Conservation (phyloP, 768 basidiomycete genomes). For the Asterophora parasitica region DNA sequence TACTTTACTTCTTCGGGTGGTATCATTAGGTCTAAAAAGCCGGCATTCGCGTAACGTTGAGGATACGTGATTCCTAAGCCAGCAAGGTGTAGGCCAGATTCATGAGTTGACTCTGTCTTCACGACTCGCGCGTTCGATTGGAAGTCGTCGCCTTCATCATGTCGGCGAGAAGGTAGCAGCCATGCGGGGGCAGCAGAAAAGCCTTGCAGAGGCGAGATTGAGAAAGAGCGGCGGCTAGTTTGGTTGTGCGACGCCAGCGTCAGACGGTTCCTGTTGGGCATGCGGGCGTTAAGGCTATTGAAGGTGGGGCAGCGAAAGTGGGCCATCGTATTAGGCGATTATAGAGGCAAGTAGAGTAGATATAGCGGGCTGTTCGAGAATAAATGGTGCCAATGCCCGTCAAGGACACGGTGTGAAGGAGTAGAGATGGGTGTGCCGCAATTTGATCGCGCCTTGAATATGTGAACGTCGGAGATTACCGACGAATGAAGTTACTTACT, state of each 20-base stretch:
- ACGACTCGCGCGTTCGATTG: conserved; percentile 30
- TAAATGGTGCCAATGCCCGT: conserved; percentile 9
- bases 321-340: conserved; percentile 7
- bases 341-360: neutral
- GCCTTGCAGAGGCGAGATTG: conserved; percentile 21
- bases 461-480: neutral
- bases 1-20: neutral
- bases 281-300: conserved; percentile 10
- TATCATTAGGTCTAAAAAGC: neutral
- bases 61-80: conserved; percentile 13
- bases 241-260: conserved; percentile 28
- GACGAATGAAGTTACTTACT: no score
- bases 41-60: conserved; percentile 3
- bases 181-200: conserved; percentile 9
- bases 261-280: conserved; percentile 13
- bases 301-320: conserved; percentile 11
- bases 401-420: conserved; percentile 6
- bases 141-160: conserved; percentile 27
- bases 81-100: conserved; percentile 21
- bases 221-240: conserved; percentile 18
- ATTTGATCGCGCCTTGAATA: neutral
- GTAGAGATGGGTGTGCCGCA: neutral
- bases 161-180: conserved; percentile 14
- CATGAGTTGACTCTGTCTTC: conserved; percentile 10
- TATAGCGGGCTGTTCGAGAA: neutral